Evolutionary conservation across 371 early-diverging fungal species (phyloP).

Genomic region (Mortierella sp.): DNA sequence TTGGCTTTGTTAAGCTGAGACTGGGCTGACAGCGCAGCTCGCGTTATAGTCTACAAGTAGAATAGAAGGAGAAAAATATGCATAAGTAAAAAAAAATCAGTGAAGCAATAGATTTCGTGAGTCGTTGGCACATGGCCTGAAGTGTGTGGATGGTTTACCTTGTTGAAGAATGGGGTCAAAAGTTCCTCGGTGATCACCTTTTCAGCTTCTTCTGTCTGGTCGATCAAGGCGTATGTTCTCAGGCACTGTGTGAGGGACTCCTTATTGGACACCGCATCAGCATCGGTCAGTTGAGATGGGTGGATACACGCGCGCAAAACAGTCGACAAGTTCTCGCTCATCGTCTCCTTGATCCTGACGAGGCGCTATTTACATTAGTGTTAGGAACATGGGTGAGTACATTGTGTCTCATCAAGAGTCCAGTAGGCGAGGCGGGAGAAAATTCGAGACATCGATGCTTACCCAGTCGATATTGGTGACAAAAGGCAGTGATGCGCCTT

Average conservation of each 20-base stretch:
- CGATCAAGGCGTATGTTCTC: constrained; percentile 81
- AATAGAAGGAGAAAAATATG: background rate
- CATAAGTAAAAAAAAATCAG: background rate
- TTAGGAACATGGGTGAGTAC: background rate
- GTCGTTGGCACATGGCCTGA: background rate
- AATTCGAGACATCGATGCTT: too few species aligned
- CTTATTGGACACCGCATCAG: constrained; percentile 60
- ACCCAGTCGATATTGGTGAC: constrained; percentile 85
- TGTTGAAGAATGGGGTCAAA: constrained; percentile 67
- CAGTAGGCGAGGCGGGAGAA: background rate
- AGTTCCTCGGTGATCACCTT: constrained; percentile 73
- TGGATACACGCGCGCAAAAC: constrained; percentile 64
- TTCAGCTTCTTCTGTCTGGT: constrained; percentile 79
- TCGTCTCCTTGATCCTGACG: constrained; percentile 79
- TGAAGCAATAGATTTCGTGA: too few species aligned
- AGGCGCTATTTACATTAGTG: constrained; percentile 66
- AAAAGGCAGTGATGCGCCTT: constrained; percentile 78
- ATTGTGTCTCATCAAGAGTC: background rate
- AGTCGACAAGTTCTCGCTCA: constrained; percentile 67
- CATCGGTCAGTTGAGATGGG: constrained; percentile 28
- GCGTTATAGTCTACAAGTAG: constrained; percentile 54
- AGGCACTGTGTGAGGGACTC: constrained; percentile 77
- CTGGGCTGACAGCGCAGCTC: constrained; percentile 21
- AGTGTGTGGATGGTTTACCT: constrained; percentile 54
- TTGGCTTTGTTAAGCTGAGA: background rate